phyloP scores from a whole-genome alignment of 1,284 basidiomycete genomes.

The Irpex sp. region DNA sequence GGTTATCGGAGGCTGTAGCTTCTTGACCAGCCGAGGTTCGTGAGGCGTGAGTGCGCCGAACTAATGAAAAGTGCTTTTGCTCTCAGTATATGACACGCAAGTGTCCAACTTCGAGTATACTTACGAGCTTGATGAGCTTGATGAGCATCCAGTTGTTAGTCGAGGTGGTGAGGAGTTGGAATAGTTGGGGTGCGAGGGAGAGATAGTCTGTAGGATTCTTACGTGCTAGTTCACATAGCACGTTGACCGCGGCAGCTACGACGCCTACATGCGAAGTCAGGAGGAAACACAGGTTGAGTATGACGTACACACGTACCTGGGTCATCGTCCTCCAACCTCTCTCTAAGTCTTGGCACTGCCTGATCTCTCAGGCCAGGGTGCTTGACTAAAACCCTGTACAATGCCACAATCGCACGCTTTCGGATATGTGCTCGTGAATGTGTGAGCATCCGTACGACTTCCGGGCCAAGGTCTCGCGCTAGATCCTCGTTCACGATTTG shows the following conservation, averaged over 20 bases:
- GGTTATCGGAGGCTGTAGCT: constrained; percentile 89
- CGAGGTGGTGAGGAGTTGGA: constrained; percentile 90
- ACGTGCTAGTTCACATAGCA: constrained; percentile 89
- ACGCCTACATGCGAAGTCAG: constrained; percentile 53
- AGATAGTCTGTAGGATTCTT: constrained; percentile 76
- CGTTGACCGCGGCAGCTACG: constrained; percentile 88
- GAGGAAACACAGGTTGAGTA: background rate
- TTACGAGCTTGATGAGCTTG: constrained; percentile 94
- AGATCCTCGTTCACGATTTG: constrained; percentile 87
- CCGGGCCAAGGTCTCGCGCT: constrained; percentile 82
- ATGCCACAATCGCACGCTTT: constrained; percentile 81
- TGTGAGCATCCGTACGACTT: constrained; percentile 84
- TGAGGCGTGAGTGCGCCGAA: constrained; percentile 88
- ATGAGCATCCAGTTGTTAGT: constrained; percentile 99
- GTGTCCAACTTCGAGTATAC: constrained; percentile 20
- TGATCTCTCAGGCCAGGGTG: constrained; percentile 72
- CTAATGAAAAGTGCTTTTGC: constrained; percentile 34
- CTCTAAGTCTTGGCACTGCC: constrained; percentile 70
- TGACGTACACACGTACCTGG: constrained; percentile 41
- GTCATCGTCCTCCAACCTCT: constrained; percentile 85
- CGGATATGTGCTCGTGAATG: constrained; percentile 87
- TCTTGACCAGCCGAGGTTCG: constrained; percentile 91
- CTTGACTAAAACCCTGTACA: constrained; percentile 75
- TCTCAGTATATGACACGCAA: constrained; percentile 3
- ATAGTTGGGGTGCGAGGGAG: constrained; percentile 85